phyloP scores from a whole-genome alignment of 2,329 filamentous ascomycete genomes.

The Sporothrix inflata region DNA sequence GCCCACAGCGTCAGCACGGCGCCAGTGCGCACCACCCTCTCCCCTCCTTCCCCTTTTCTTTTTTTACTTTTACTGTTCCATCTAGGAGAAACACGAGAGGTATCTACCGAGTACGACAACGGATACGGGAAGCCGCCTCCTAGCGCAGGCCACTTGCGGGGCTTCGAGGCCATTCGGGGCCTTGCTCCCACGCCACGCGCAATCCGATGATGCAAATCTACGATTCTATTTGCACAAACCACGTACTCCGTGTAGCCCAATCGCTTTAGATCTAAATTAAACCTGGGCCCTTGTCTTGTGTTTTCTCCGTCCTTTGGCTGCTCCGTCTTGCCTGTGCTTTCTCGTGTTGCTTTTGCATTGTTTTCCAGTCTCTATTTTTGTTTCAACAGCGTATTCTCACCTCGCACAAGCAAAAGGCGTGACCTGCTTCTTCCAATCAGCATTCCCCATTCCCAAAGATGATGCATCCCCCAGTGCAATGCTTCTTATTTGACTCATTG shows the following conservation, averaged over 20 bases:
- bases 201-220: conserved; percentile 22
- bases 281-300: not conserved
- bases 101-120: conserved; percentile 4
- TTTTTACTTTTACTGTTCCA: conserved; percentile 9
- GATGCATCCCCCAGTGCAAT: not conserved
- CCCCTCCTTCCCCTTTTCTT: not conserved
- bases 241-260: not conserved
- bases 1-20: not conserved
- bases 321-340: not conserved
- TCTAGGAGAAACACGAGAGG: not conserved
- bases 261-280: not conserved
- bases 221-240: not conserved
- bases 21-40: conserved; percentile 6
- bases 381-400: not conserved
- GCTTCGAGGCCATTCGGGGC: not conserved
- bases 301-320: not conserved
- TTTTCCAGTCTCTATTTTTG: conserved; percentile 1
- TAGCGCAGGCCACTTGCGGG: not conserved
- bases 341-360: not conserved
- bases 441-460: no score
- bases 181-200: conserved; percentile 5
- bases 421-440: not conserved
- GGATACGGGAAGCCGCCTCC: not conserved
- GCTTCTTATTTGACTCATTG: not conserved
- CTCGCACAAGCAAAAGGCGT: not conserved